A percentile compares a stretch with the other conserved stretches of the same genome.
phyloP scores from a whole-genome alignment of 1,139 yeast genomes.

The Fermentozyma sake region DNA sequence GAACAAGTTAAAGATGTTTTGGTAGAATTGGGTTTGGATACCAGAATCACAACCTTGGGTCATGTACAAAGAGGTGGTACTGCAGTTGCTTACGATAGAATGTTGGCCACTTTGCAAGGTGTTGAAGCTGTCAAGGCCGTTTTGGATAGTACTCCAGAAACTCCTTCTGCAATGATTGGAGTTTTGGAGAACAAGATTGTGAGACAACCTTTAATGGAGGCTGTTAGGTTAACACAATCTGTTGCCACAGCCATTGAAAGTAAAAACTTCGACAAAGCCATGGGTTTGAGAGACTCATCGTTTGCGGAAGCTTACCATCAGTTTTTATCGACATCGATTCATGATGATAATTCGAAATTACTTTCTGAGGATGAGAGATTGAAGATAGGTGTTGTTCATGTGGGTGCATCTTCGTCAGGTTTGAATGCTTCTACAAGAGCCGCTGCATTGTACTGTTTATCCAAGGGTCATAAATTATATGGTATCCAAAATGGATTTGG shows the following conservation, averaged over 20 bases:
- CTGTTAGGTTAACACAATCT: slow-evolving; percentile 62
- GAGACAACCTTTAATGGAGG: slow-evolving; percentile 66
- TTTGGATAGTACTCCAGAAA: slow-evolving; percentile 61
- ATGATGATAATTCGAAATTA: slow-evolving; percentile 56
- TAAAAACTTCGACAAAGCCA: slow-evolving; percentile 61
- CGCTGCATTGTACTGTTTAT: slow-evolving; percentile 68
- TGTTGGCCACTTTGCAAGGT: slow-evolving; percentile 76
- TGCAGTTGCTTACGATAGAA: slow-evolving; percentile 75
- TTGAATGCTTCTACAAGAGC: slow-evolving; percentile 75
- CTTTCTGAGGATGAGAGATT: slow-evolving; percentile 55
- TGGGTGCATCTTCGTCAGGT: slow-evolving; percentile 84
- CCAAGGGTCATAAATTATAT: slow-evolving; percentile 68
- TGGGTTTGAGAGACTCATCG: slow-evolving; percentile 65
- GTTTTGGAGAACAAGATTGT: slow-evolving; percentile 68
- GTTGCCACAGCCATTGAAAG: slow-evolving; percentile 64
- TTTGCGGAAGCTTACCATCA: slow-evolving; percentile 69
- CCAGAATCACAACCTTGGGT: slow-evolving; percentile 75
- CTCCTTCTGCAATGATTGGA: slow-evolving; percentile 76
- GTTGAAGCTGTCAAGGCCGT: slow-evolving; percentile 81
- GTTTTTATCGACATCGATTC: slow-evolving; percentile 63
- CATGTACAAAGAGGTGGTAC: slow-evolving; percentile 88
- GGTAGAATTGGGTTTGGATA: slow-evolving; percentile 69
- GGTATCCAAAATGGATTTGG: slow-evolving; percentile 76
- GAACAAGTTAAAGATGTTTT: slow-evolving; percentile 65
- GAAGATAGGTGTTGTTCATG: slow-evolving; percentile 72